These are phyloP conservation scores for Pleodorina starrii DNA, from an alignment of 139 green algal species.

Conservation along the genomic window DNA sequence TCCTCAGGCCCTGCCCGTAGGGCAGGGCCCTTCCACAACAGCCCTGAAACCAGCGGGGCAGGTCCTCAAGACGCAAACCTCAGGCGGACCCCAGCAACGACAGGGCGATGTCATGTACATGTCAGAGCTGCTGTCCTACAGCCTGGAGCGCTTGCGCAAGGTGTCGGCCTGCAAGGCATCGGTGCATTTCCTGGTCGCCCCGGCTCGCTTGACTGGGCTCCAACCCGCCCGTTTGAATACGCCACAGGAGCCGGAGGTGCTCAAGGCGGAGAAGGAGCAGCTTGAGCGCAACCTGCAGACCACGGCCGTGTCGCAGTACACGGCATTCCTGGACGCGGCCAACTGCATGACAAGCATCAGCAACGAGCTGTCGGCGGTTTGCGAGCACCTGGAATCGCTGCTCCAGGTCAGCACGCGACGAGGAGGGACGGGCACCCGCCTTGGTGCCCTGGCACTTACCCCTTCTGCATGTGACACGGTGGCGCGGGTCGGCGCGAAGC, in stretches of 20 bases:
- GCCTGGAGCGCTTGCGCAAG: slow-evolving; percentile 89
- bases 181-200: no score
- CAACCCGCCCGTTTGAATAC: not conserved
- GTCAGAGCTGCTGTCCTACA: slow-evolving; percentile 93
- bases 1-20: not conserved
- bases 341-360: slow-evolving; percentile 61
- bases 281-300: slow-evolving; percentile 73
- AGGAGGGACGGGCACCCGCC: not conserved
- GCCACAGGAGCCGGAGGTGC: slow-evolving; percentile 89
- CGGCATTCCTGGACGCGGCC: slow-evolving; percentile 67
- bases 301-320: slow-evolving; percentile 67
- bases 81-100: slow-evolving; percentile 2
- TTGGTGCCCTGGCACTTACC: no score
- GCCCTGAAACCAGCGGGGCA: not conserved
- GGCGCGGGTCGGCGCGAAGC: no score
- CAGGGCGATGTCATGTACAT: slow-evolving; percentile 85
- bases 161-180: no score
- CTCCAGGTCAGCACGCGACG: slow-evolving; percentile 43
- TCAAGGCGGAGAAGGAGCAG: slow-evolving; percentile 86
- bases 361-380: slow-evolving; percentile 59
- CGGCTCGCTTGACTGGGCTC: no score
- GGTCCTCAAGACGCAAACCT: not conserved
- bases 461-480: no score
- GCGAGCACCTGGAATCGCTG: slow-evolving; percentile 61
- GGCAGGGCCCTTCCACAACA: not conserved